Evolutionary conservation across 1,284 basidiomycete genomes (phyloP), one percentile per base, ranked within the genome.

Genomic region (Irpex rosettiformis): DNA sequence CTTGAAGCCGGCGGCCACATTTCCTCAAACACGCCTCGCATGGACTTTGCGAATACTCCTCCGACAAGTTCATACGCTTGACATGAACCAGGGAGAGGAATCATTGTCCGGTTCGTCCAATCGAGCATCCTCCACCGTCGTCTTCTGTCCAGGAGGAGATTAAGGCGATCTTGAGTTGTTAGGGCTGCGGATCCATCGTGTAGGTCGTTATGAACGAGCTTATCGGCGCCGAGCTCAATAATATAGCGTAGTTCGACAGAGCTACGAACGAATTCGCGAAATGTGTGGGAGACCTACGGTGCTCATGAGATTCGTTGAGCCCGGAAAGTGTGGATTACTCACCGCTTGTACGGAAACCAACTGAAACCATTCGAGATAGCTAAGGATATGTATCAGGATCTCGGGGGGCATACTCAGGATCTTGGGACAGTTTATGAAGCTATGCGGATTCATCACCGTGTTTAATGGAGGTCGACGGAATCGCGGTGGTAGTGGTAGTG

Each of bases 1-100:
- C 66, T 67, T 16, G 72, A 71, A 1, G 65, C 70, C 2, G 47
- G 42, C 6, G 48, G 48, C 48, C 48, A 51, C 48, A 29, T 51
- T 11, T 51, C 48, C 25, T 51, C 48, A 22, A 29, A 27, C 7
- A 27, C 53, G 24, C 40, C 55, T 45, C 22, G 65, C 60, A 67
- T 71, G 3, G 74, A 75, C 65, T 81, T 79, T 42, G 78, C 79
- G 64, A 84, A 85, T 0, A 82, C 66, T 0, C 83, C 83, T 0
- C 76, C 79, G 1, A 85, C 83, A 57, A 85, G 73, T 61, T 85
- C 83, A 64, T 85, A 85, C 3, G 82, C 80, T 55, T 76, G 75
- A 62, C 79, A 84, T 4, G 68, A 58, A 0, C 77, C 80, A 0
- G 73, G 66, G 18, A 79, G 67, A 3, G 68, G 64, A 0, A 82